phyloP scores from a whole-genome alignment of 1,139 yeast genomes.

The Protomyces arabidopsidicola region DNA sequence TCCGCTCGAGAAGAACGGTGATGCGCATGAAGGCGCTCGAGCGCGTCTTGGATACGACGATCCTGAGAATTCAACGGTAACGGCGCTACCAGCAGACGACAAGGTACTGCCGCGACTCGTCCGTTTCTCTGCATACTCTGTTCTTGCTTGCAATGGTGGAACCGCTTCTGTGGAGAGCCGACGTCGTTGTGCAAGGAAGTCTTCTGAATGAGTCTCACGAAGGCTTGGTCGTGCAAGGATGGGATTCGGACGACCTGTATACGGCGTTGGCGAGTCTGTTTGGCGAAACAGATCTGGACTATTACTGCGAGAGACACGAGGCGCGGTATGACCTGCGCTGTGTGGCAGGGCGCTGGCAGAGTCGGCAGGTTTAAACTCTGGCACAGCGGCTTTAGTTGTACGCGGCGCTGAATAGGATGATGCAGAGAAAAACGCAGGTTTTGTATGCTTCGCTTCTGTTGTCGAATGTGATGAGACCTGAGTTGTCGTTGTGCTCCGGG shows the following conservation, averaged over 20 bases:
- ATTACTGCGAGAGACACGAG: not conserved
- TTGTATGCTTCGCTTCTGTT: slow-evolving; percentile 3
- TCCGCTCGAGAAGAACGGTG: not conserved
- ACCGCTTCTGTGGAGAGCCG: not conserved
- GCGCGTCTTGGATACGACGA: not conserved
- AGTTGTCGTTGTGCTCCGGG: not conserved
- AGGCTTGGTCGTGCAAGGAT: not conserved
- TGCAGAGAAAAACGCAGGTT: slow-evolving; percentile 20
- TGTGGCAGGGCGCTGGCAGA: slow-evolving; percentile 4
- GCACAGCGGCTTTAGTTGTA: not conserved
- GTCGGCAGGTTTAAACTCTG: slow-evolving; percentile 6
- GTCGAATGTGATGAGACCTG: not conserved
- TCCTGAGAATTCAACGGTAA: not conserved
- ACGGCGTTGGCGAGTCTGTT: not conserved
- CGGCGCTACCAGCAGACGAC: not conserved
- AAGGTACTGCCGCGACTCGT: not conserved
- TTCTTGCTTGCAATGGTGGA: not conserved
- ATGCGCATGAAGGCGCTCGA: not conserved
- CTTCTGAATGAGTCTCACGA: not conserved
- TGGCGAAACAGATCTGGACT: not conserved
- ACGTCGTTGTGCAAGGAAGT: not conserved
- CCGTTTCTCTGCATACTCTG: not conserved
- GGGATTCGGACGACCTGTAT: not conserved
- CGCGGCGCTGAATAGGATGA: slow-evolving; percentile 7
- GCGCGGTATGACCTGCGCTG: not conserved